phyloP scores from a whole-genome alignment of 2,329 filamentous ascomycete genomes.

The Aureobasidium sp. region DNA sequence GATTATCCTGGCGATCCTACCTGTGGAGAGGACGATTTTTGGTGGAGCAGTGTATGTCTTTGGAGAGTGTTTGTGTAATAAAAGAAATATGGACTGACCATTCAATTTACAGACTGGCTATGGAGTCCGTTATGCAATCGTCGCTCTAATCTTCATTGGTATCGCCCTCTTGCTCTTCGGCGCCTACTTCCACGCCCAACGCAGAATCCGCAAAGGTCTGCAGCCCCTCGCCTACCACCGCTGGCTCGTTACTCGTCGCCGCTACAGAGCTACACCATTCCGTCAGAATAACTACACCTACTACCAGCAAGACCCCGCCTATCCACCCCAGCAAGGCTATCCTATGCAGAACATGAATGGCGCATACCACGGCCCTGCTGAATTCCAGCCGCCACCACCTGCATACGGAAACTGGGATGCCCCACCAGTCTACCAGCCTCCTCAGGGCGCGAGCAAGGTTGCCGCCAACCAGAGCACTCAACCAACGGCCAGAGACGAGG shows the following conservation, averaged over 20 bases:
- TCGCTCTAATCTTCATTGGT: slow-evolving; percentile 53
- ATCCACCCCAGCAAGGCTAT: slow-evolving; percentile 21
- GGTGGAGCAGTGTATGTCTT: slow-evolving; percentile 6
- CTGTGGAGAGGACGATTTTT: background rate
- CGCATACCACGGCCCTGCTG: slow-evolving; percentile 11
- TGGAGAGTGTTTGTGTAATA: background rate
- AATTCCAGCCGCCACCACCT: slow-evolving; percentile 27
- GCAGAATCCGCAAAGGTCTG: slow-evolving; percentile 57
- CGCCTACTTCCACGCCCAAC: slow-evolving; percentile 64
- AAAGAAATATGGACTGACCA: background rate
- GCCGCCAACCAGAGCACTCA: slow-evolving; percentile 28
- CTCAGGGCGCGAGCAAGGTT: slow-evolving; percentile 28
- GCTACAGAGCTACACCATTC: slow-evolving; percentile 10
- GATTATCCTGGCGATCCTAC: background rate
- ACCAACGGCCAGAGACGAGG: background rate
- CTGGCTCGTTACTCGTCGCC: slow-evolving; percentile 27
- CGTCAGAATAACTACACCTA: slow-evolving; percentile 16
- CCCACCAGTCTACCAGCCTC: slow-evolving; percentile 31
- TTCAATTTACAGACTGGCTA: slow-evolving; percentile 47
- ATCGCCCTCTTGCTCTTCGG: slow-evolving; percentile 57
- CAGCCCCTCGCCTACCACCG: slow-evolving; percentile 63
- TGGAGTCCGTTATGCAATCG: slow-evolving; percentile 65
- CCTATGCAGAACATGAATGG: slow-evolving; percentile 16
- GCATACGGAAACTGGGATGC: slow-evolving; percentile 27
- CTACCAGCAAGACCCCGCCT: slow-evolving; percentile 18